Evolutionary conservation across 345 rosid species (phyloP).

Genomic region (Arabidopsis arenosa): DNA sequence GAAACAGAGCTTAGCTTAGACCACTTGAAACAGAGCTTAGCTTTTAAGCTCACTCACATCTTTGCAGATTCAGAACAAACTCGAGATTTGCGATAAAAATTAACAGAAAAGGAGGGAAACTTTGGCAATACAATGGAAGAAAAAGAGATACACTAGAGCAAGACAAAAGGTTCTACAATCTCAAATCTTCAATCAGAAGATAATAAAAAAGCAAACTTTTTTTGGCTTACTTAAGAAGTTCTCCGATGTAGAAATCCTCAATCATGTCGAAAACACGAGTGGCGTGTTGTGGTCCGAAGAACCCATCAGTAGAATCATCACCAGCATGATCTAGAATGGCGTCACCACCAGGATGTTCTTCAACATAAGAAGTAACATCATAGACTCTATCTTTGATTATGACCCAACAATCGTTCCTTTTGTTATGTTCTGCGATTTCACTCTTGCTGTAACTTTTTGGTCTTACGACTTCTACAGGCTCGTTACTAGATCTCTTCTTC

Average conservation of each 20-base stretch:
- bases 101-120: not conserved
- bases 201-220: not conserved
- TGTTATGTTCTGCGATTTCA: conserved; percentile 71
- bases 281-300: conserved; percentile 91
- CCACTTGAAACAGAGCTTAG: conserved; percentile 14
- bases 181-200: conserved; percentile 7
- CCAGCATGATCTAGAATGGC: conserved; percentile 91
- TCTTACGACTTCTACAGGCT: conserved; percentile 27
- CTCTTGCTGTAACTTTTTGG: conserved; percentile 55
- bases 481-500: conserved; percentile 40
- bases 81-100: not conserved
- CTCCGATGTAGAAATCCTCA: conserved; percentile 78
- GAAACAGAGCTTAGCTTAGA: conserved; percentile 15
- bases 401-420: conserved; percentile 89
- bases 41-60: not conserved
- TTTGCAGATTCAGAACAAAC: not conserved
- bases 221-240: conserved; percentile 46
- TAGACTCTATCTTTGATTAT: conserved; percentile 81
- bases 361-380: conserved; percentile 91
- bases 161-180: not conserved
- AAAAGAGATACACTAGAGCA: conserved; percentile 3
- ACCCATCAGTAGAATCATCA: conserved; percentile 90
- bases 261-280: conserved; percentile 82
- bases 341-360: conserved; percentile 97
- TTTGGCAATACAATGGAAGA: conserved; percentile 26